A percentile compares a stretch with the other conserved stretches of the same genome.
phyloP scores from a whole-genome alignment of 257 asterid genomes.

The Solanum chilense region DNA sequence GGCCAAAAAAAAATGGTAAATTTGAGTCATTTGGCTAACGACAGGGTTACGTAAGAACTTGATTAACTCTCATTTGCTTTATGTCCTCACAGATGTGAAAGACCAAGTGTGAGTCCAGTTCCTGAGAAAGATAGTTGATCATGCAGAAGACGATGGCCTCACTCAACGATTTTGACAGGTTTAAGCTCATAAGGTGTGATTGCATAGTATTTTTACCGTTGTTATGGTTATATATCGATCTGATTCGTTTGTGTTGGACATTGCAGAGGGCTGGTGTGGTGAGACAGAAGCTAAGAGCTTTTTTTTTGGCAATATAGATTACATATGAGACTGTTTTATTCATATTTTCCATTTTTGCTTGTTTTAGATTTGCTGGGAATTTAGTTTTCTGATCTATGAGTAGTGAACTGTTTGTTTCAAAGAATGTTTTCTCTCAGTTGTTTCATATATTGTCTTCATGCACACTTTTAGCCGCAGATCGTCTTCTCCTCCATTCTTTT shows the following conservation, averaged over 20 bases:
- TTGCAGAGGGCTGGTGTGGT: constrained; percentile 59
- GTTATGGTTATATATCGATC: background rate
- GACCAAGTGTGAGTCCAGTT: constrained; percentile 18
- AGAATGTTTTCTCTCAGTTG: no score
- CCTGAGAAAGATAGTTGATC: constrained; percentile 2
- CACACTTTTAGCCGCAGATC: no score
- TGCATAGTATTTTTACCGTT: background rate
- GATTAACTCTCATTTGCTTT: background rate
- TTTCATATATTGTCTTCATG: no score
- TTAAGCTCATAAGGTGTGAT: constrained; percentile 12
- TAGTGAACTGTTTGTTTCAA: no score
- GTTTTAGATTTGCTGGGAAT: no score
- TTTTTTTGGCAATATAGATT: background rate
- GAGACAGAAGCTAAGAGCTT: constrained; percentile 38
- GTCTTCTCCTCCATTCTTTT: no score
- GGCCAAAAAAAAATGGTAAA: background rate
- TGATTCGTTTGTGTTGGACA: background rate
- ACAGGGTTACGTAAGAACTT: no score
- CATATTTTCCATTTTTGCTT: no score
- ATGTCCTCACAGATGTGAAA: constrained; percentile 2
- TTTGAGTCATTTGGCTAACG: background rate
- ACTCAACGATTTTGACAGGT: constrained; percentile 12
- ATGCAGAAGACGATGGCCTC: constrained; percentile 12
- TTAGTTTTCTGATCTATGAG: no score
- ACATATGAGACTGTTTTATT: no score